Evolutionary conservation across 2,329 filamentous ascomycete genomes (phyloP), one percentile per base, ranked within the genome.

Genomic region (Penicillium glabrum): DNA sequence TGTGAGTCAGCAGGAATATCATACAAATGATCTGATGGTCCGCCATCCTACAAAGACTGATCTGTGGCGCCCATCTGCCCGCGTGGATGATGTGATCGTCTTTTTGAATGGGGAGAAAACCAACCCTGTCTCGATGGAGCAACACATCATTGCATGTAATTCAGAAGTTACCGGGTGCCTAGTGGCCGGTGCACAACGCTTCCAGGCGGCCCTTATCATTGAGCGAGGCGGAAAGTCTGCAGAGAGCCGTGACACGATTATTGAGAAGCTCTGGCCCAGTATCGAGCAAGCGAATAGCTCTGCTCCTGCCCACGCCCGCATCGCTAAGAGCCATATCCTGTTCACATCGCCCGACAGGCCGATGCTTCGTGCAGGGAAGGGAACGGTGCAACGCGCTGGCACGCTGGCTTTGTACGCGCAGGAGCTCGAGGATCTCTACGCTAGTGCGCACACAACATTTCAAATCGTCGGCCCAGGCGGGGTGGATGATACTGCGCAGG

Each of bases 11-110:
- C 24, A 69, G 3, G 68, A 66, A 35, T 75, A 74, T 35, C 62
- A 61, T 6, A 76, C 73, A 23, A 69, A 67, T 16, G 75, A 78
- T 46, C 57, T 78, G 0, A 76, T 67, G 37, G 56, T 59, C 24
- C 65, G 41, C 14, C 74, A 70, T 59, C 50, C 50, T 2, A 26
- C 46, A 14, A 62, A 67, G 37, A 14, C 57, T 0, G 57, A 65
- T n/a, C 54, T 66, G 14, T 72, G 64, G 64, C 47, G 51, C 6
- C 57, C 46, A 26, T 43, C 31, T 39, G 61, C 59, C 8, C 55
- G 65, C 2, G 31, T 31, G 16, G 65, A 68, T 19, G 65, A 68
- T 52, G 46, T 68, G 8, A 55, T 67, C 14, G 57, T 62, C 5
- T 61, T 68, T 29, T 16, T 57, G 3, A 62, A 54, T 21, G 64